Evolutionary conservation across 345 rosid species (phyloP).

Genomic region (Cardamine occulta): DNA sequence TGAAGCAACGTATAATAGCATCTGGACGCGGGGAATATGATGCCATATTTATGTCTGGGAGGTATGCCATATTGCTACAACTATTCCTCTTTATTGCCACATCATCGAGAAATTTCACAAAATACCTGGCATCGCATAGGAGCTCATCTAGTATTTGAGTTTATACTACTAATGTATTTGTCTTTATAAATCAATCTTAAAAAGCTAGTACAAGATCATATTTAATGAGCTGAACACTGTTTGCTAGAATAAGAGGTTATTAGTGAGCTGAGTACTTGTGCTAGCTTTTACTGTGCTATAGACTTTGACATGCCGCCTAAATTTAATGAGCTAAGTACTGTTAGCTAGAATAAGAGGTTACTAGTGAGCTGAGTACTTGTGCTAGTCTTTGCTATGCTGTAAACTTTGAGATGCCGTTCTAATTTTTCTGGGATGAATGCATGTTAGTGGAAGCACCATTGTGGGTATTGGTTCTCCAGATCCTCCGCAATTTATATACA

Average conservation of each 20-base stretch:
- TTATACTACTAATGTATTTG: neutral
- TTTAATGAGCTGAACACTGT: neutral
- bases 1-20: slow-evolving; percentile 76
- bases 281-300: neutral
- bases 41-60: slow-evolving; percentile 97
- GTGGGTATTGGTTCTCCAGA: slow-evolving; percentile 95
- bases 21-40: slow-evolving; percentile 85
- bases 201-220: slow-evolving; percentile 3
- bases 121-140: neutral
- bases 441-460: slow-evolving; percentile 88
- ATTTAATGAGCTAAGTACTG: neutral
- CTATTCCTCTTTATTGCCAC: neutral
- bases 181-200: slow-evolving; percentile 1
- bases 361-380: neutral
- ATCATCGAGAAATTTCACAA: neutral
- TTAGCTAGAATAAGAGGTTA: slow-evolving; percentile 11
- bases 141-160: slow-evolving; percentile 17
- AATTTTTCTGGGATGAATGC: slow-evolving; percentile 15
- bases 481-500: slow-evolving; percentile 83
- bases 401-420: no score
- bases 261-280: slow-evolving; percentile 1
- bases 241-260: slow-evolving; percentile 11
- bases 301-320: no score
- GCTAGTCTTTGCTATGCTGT: neutral
- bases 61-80: slow-evolving; percentile 51